Conservation (phyloP, 257 asterid genomes). For the Penstemon eatonii region DNA sequence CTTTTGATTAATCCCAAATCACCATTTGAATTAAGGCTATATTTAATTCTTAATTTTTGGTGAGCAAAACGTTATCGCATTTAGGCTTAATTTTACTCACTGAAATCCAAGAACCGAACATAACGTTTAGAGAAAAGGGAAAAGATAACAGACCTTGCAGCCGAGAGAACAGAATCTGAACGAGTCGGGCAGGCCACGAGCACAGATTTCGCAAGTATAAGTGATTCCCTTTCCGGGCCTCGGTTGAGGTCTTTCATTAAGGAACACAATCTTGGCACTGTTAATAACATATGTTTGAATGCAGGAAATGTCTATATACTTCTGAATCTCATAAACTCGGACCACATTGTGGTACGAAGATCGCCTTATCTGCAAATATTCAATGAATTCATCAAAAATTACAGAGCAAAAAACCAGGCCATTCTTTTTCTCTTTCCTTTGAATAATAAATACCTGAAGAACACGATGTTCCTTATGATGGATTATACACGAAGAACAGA, state of each 20-base stretch:
- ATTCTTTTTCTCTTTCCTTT: no score
- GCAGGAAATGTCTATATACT: constrained; percentile 52
- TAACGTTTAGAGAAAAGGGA: not conserved
- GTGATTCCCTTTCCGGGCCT: constrained; percentile 58
- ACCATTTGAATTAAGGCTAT: not conserved
- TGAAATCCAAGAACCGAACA: no score
- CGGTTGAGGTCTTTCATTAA: constrained; percentile 57
- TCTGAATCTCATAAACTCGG: constrained; percentile 53
- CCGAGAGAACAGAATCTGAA: constrained; percentile 62
- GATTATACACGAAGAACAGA: constrained; percentile 56
- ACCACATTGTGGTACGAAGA: constrained; percentile 61
- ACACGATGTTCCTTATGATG: constrained; percentile 59
- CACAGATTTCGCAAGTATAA: constrained; percentile 54
- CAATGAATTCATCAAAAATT: not conserved
- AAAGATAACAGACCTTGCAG: constrained; percentile 45
- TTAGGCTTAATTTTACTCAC: no score
- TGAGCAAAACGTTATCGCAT: no score
- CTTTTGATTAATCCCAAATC: not conserved
- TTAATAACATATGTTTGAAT: constrained; percentile 57
- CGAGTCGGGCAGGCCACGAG: constrained; percentile 55
- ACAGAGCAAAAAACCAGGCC: no score
- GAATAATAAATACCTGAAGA: constrained; percentile 44
- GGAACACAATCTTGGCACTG: constrained; percentile 54
- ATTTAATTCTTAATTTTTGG: no score
- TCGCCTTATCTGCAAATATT: constrained; percentile 47